These are phyloP conservation scores for Neurospora intermedia DNA, from an alignment of 495 filamentous ascomycete genomes.

Conservation along the genomic window DNA sequence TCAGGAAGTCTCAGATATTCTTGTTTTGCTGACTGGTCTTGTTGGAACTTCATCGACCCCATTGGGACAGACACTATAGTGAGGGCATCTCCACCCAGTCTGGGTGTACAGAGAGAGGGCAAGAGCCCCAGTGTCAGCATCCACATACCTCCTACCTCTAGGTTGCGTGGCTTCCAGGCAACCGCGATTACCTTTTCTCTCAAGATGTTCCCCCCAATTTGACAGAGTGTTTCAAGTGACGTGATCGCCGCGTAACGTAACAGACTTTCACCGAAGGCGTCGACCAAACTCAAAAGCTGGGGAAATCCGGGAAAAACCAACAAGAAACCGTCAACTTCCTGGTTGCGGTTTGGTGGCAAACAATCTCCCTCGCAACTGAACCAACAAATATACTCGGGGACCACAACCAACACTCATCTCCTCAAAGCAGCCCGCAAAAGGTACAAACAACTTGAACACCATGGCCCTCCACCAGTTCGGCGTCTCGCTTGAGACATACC, in stretches of 20 bases:
- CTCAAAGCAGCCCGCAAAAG: background rate
- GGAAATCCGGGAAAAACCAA: background rate
- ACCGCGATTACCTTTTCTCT: background rate
- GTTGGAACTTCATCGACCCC: too few relatives aligned
- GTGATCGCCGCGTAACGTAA: background rate
- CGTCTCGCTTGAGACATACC: conserved; percentile 11
- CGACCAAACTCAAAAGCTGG: background rate
- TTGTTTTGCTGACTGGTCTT: too few relatives aligned
- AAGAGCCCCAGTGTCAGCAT: background rate
- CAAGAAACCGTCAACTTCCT: background rate
- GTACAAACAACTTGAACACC: background rate
- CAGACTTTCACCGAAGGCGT: background rate
- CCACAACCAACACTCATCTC: background rate
- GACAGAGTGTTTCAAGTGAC: too few relatives aligned
- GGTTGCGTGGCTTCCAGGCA: background rate
- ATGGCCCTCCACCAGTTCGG: conserved; percentile 3
- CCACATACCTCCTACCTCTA: too few relatives aligned
- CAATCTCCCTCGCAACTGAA: background rate
- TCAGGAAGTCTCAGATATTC: too few relatives aligned
- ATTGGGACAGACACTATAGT: too few relatives aligned
- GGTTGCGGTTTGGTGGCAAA: background rate
- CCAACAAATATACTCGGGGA: background rate
- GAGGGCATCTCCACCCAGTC: too few relatives aligned
- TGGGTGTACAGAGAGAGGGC: too few relatives aligned
- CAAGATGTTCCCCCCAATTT: background rate